phyloP scores from a whole-genome alignment of 441 rosid genomes.

The Lepidium campestre region DNA sequence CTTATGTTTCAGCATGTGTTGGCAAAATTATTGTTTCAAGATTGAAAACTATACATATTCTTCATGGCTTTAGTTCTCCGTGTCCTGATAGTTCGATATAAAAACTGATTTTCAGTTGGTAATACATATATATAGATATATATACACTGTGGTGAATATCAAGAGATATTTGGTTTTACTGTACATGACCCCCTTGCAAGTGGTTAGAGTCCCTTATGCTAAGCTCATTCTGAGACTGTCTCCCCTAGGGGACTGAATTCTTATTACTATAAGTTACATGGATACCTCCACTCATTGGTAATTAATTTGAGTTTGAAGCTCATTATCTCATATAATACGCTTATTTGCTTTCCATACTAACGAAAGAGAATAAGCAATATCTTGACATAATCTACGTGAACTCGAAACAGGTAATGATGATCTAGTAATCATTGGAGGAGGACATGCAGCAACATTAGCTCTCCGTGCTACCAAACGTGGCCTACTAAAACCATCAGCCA shows the following conservation, averaged over 20 bases:
- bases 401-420: slow-evolving; percentile 48
- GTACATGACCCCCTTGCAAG: background rate
- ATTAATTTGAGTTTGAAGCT: no score
- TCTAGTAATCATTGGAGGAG: slow-evolving; percentile 72
- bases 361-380: background rate
- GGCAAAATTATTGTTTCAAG: background rate
- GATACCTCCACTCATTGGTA: no score
- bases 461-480: slow-evolving; percentile 66
- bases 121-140: background rate
- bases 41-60: background rate
- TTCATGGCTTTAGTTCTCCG: background rate
- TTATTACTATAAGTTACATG: background rate
- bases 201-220: background rate
- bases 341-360: background rate
- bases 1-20: background rate
- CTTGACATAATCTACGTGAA: slow-evolving; percentile 11
- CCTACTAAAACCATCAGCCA: slow-evolving; percentile 72
- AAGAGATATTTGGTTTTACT: background rate
- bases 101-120: background rate
- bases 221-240: background rate
- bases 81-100: background rate
- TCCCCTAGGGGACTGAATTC: background rate
- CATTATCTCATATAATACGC: background rate
- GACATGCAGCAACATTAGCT: slow-evolving; percentile 74
- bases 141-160: background rate